Evolutionary conservation across 1,284 basidiomycete genomes (phyloP).

Genomic region (Ustilago xerochloae): DNA sequence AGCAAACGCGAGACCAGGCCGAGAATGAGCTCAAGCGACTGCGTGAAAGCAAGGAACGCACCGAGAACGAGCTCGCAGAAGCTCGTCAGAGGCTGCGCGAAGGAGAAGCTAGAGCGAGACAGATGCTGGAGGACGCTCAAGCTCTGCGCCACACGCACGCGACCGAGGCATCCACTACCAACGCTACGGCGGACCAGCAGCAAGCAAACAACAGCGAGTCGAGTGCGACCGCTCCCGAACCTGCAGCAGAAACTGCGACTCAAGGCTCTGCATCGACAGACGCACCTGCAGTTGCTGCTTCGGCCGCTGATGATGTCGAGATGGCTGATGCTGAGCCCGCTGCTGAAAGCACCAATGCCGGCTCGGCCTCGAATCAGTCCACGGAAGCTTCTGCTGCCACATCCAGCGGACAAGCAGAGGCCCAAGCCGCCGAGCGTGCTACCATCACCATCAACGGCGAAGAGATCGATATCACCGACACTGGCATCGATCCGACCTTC

Average conservation of each 20-base stretch:
- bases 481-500: constrained; percentile 98
- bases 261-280: not conserved
- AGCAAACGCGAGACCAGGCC: constrained; percentile 67
- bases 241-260: not conserved
- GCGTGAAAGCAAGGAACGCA: constrained; percentile 42
- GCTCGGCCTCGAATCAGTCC: constrained; percentile 13
- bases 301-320: constrained; percentile 52
- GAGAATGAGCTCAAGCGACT: constrained; percentile 45
- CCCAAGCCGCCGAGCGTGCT: constrained; percentile 25
- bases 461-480: constrained; percentile 97
- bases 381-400: constrained; percentile 1
- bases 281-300: constrained; percentile 14
- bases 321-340: constrained; percentile 51
- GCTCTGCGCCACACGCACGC: constrained; percentile 67
- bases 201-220: not conserved
- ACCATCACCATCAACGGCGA: constrained; percentile 79
- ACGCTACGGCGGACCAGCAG: constrained; percentile 41
- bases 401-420: constrained; percentile 1
- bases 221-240: not conserved
- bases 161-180: constrained; percentile 24
- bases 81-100: constrained; percentile 61
- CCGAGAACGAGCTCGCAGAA: constrained; percentile 56
- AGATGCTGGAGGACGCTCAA: constrained; percentile 40
- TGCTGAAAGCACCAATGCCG: not conserved
- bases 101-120: constrained; percentile 62